These are phyloP conservation scores for Candida parachauliodes DNA, from an alignment of 805 yeast genomes.

Conservation along the genomic window DNA sequence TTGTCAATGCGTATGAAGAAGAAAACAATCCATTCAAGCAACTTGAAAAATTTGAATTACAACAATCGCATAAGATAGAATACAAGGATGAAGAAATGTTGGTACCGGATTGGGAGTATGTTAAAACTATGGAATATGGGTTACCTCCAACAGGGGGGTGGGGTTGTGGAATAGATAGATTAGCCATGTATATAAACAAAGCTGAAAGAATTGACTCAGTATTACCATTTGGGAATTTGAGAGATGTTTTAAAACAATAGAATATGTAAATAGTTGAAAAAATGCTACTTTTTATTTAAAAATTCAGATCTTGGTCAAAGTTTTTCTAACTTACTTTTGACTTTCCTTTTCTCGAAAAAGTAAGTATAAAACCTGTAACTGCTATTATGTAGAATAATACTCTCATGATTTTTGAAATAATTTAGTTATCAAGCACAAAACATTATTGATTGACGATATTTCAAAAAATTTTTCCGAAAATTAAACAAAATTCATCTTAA, in stretches of 20 bases:
- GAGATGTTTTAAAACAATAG: constrained; percentile 46
- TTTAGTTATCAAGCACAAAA: too few species aligned
- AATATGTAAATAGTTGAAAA: too few species aligned
- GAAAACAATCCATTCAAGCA: constrained; percentile 86
- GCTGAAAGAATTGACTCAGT: constrained; percentile 69
- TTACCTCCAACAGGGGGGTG: constrained; percentile 98
- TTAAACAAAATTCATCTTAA: too few species aligned
- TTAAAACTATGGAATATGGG: constrained; percentile 82
- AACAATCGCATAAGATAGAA: constrained; percentile 45
- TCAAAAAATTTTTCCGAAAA: too few species aligned
- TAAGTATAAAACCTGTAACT: too few species aligned
- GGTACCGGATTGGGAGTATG: constrained; percentile 68
- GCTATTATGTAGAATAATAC: too few species aligned
- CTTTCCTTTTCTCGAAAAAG: too few species aligned
- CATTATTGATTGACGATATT: too few species aligned
- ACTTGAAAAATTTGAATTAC: constrained; percentile 55
- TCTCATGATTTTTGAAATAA: too few species aligned
- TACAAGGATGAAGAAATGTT: constrained; percentile 59
- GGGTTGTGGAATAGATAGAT: constrained; percentile 91
- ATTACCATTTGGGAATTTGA: constrained; percentile 67
- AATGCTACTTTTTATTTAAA: too few species aligned
- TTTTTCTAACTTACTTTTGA: too few species aligned
- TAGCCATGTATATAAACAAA: constrained; percentile 74
- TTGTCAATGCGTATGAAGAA: constrained; percentile 92
- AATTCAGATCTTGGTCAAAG: too few species aligned